Evolutionary conservation across 2,329 filamentous ascomycete genomes (phyloP).

Genomic region (Erysiphe neolycopersici): DNA sequence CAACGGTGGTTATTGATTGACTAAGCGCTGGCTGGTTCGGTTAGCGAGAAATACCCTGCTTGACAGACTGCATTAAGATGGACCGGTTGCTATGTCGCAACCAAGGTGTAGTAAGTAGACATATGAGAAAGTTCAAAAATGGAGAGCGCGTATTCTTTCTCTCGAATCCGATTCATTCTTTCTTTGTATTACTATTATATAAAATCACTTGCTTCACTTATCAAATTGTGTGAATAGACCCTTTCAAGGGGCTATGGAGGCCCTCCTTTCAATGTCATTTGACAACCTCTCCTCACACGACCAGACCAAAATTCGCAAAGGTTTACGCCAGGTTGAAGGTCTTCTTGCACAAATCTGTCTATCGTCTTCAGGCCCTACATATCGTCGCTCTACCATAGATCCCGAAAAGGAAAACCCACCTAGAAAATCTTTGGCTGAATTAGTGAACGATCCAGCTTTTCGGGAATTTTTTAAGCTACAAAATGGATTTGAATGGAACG

Average conservation of each 20-base stretch:
- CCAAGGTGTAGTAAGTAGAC: no score
- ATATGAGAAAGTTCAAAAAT: no score
- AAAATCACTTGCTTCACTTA: no score
- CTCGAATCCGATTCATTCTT: no score
- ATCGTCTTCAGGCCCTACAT: constrained; percentile 4
- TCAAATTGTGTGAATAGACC: not conserved
- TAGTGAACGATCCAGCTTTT: constrained; percentile 67
- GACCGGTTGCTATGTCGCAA: no score
- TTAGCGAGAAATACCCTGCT: no score
- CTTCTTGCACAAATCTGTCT: constrained; percentile 87
- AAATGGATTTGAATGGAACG: constrained; percentile 95
- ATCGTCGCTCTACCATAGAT: constrained; percentile 13
- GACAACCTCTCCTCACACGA: constrained; percentile 70
- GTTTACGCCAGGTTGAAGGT: constrained; percentile 77
- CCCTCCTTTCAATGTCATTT: constrained; percentile 73
- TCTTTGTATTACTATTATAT: no score
- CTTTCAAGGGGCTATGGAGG: constrained; percentile 41
- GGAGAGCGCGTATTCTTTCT: no score
- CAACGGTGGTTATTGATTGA: no score
- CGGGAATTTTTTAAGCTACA: constrained; percentile 91
- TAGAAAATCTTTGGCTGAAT: constrained; percentile 36
- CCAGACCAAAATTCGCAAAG: constrained; percentile 71
- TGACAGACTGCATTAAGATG: no score
- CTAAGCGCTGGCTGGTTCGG: no score
- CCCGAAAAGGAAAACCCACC: constrained; percentile 13